phyloP scores from a whole-genome alignment of 1,284 basidiomycete genomes.

The Ceratobasidium sp. region DNA sequence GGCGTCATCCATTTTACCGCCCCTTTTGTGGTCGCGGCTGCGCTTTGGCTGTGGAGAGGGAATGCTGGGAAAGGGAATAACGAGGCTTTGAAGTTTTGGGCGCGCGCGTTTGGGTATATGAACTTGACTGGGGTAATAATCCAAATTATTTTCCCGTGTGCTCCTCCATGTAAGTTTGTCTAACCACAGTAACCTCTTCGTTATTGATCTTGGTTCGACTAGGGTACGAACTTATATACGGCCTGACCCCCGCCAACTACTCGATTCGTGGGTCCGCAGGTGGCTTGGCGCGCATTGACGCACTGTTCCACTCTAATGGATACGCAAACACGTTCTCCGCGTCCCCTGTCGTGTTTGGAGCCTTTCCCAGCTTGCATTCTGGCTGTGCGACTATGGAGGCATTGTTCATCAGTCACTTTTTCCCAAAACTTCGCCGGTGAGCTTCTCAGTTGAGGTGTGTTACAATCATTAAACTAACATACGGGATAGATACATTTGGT shows the following conservation, averaged over 20 bases:
- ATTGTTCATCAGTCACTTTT: conserved; percentile 95
- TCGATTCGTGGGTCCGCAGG: conserved; percentile 92
- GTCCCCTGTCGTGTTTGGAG: conserved; percentile 95
- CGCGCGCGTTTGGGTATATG: conserved; percentile 91
- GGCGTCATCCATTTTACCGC: conserved; percentile 90
- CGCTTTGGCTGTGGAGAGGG: conserved; percentile 76
- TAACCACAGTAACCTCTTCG: neutral
- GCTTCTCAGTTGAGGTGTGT: conserved; percentile 20
- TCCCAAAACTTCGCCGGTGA: conserved; percentile 71
- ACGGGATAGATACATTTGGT: conserved; percentile 76
- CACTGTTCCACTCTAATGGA: conserved; percentile 80
- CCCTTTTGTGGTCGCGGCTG: conserved; percentile 83
- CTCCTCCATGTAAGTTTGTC: conserved; percentile 76
- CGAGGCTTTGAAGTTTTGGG: conserved; percentile 87
- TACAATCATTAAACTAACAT: conserved; percentile 7
- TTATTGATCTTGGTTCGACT: conserved; percentile 46
- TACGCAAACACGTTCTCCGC: conserved; percentile 90
- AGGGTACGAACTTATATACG: conserved; percentile 99
- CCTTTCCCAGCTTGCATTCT: conserved; percentile 94
- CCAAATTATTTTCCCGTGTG: conserved; percentile 92
- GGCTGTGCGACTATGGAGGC: conserved; percentile 93
- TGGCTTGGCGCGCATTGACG: conserved; percentile 92
- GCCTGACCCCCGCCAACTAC: conserved; percentile 94
- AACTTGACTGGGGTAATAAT: conserved; percentile 90
- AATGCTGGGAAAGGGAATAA: conserved; percentile 67